These are phyloP conservation scores for Tricholoma flavovirens DNA, from an alignment of 768 basidiomycete species.

Conservation along the genomic window DNA sequence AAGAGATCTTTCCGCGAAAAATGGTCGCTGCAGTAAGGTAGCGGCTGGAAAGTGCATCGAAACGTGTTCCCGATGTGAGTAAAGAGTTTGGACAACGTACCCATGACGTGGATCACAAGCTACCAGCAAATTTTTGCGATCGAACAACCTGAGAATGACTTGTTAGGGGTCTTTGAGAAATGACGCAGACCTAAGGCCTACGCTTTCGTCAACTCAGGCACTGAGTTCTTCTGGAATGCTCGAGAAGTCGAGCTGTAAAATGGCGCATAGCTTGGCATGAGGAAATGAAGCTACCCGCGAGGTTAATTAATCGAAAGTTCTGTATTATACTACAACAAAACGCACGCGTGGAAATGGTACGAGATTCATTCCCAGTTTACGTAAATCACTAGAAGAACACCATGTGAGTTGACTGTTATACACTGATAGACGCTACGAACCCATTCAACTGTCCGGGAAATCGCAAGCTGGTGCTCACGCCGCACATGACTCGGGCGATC, in stretches of 20 bases:
- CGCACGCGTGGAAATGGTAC: constrained; percentile 90
- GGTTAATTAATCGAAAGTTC: not conserved
- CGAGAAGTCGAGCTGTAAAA: constrained; percentile 64
- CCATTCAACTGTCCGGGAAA: constrained; percentile 95
- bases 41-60: constrained; percentile 39
- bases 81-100: constrained; percentile 30
- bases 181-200: constrained; percentile 27
- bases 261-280: constrained; percentile 93
- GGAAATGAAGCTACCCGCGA: constrained; percentile 75
- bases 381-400: constrained; percentile 54
- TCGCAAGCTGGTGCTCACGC: constrained; percentile 85
- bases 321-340: not conserved
- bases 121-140: constrained; percentile 73
- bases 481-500: constrained; percentile 89
- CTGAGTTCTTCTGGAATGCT: constrained; percentile 53
- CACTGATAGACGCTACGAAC: constrained; percentile 29
- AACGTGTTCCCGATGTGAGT: constrained; percentile 1
- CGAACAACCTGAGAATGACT: constrained; percentile 55
- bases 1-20: constrained; percentile 79
- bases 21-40: constrained; percentile 86
- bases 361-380: constrained; percentile 90
- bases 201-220: constrained; percentile 71
- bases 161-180: not conserved
- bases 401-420: not conserved
- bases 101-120: constrained; percentile 79